Evolutionary conservation across 2,329 filamentous ascomycete genomes (phyloP).

Genomic region (Blastomyces gilchristii): DNA sequence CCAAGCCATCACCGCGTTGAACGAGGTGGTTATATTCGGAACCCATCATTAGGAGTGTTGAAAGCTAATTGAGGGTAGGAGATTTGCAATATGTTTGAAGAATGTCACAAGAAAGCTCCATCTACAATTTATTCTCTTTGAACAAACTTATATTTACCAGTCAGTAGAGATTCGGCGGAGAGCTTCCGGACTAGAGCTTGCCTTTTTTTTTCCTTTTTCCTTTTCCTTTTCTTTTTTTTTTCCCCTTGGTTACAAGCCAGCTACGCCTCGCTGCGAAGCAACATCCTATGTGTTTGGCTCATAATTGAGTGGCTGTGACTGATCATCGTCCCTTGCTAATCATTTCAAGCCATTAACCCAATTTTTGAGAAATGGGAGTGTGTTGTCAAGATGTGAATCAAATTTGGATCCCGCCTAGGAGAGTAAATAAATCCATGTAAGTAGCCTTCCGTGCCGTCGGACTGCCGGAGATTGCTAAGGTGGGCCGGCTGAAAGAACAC

Average conservation of each 20-base stretch:
- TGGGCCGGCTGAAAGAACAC: not conserved
- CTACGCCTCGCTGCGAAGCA: not conserved
- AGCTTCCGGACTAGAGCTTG: not conserved
- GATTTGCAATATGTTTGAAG: conserved; percentile 2
- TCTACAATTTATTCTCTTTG: not conserved
- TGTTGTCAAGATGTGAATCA: conserved; percentile 1
- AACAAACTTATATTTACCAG: conserved; percentile 3
- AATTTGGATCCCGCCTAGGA: not conserved
- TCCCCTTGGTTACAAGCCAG: not conserved
- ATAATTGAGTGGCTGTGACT: conserved; percentile 5
- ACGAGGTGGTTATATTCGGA: conserved; percentile 5
- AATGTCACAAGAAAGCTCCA: not conserved
- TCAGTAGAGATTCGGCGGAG: not conserved
- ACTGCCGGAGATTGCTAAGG: not conserved
- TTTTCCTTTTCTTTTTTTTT: not conserved
- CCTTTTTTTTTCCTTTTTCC: not conserved
- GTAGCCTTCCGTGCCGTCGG: too few relatives aligned
- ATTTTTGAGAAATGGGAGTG: conserved; percentile 4
- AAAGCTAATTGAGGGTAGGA: not conserved
- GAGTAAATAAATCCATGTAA: too few relatives aligned
- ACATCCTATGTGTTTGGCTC: not conserved
- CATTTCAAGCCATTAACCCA: not conserved
- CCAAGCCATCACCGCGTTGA: conserved; percentile 11
- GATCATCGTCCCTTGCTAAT: not conserved
- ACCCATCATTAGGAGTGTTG: not conserved